These are phyloP conservation scores for Pouteria campechiana DNA, from an alignment of 179 eudicot genomes.

Conservation along the genomic window DNA sequence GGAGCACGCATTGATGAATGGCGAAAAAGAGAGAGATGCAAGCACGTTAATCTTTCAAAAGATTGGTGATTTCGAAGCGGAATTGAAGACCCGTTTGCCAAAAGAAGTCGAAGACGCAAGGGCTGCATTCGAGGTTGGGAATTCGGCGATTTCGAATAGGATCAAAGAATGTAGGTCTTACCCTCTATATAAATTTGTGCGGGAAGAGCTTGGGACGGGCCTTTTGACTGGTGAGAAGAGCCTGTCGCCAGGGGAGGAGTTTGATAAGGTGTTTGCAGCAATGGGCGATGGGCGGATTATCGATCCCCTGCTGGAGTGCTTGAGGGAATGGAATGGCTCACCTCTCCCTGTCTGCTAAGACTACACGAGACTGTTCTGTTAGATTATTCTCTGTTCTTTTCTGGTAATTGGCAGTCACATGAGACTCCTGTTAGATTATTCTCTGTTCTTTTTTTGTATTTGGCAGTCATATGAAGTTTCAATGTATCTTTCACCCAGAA, in stretches of 20 bases:
- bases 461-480: too few relatives aligned
- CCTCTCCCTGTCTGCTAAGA: too few relatives aligned
- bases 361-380: too few relatives aligned
- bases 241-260: slow-evolving; percentile 14
- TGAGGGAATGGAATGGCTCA: slow-evolving; percentile 11
- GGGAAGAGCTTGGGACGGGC: slow-evolving; percentile 5
- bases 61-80: slow-evolving; percentile 12
- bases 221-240: slow-evolving; percentile 12
- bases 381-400: too few relatives aligned
- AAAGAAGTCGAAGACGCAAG: slow-evolving; percentile 11
- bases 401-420: too few relatives aligned
- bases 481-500: too few relatives aligned
- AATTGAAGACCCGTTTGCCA: slow-evolving; percentile 11
- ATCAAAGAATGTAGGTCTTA: slow-evolving; percentile 17
- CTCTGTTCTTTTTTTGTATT: too few relatives aligned
- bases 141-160: slow-evolving; percentile 7
- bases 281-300: slow-evolving; percentile 8
- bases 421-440: too few relatives aligned
- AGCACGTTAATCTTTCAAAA: slow-evolving; percentile 10
- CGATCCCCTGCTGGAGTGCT: slow-evolving; percentile 15
- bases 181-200: slow-evolving; percentile 14
- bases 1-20: slow-evolving; percentile 9
- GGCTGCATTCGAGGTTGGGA: slow-evolving; percentile 4
- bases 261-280: slow-evolving; percentile 11
- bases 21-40: neutral